These are phyloP conservation scores for Cruciata laevipes DNA, from an alignment of 257 asterid genomes.

Conservation along the genomic window DNA sequence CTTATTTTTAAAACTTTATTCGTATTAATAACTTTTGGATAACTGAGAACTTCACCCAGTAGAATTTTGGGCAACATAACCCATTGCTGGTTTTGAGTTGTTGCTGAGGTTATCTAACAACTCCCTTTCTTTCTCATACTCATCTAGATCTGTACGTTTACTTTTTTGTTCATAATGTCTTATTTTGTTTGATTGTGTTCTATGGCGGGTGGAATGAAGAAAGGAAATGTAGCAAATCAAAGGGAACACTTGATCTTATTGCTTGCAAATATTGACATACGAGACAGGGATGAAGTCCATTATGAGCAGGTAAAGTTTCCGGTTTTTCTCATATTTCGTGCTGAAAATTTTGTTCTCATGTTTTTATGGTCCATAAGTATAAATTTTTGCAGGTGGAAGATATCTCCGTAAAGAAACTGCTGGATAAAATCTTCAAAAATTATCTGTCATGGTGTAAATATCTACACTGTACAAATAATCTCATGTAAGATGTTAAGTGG, in stretches of 20 bases:
- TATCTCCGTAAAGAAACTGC: conserved; percentile 48
- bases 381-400: conserved; percentile 57
- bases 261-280: conserved; percentile 84
- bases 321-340: conserved; percentile 12
- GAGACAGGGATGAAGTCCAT: conserved; percentile 52
- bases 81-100: neutral
- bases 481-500: conserved; percentile 56
- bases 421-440: conserved; percentile 71
- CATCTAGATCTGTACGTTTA: neutral
- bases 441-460: conserved; percentile 86
- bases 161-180: conserved; percentile 13
- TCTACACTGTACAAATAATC: conserved; percentile 52
- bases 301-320: conserved; percentile 44
- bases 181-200: conserved; percentile 22
- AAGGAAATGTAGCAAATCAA: conserved; percentile 97
- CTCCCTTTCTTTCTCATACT: neutral
- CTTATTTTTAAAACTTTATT: neutral
- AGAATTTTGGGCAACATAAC: neutral
- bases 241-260: conserved; percentile 94
- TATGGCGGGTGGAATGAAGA: conserved; percentile 47
- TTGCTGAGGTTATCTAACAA: neutral
- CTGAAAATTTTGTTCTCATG: neutral
- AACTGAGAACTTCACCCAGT: neutral
- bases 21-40: neutral
- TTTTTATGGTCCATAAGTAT: neutral